Percentiles rank a stretch among this genome's conserved stretches.
Evolutionary conservation across 2,329 filamentous ascomycete species (phyloP).

Genomic region (Aspergillus clavatus): DNA sequence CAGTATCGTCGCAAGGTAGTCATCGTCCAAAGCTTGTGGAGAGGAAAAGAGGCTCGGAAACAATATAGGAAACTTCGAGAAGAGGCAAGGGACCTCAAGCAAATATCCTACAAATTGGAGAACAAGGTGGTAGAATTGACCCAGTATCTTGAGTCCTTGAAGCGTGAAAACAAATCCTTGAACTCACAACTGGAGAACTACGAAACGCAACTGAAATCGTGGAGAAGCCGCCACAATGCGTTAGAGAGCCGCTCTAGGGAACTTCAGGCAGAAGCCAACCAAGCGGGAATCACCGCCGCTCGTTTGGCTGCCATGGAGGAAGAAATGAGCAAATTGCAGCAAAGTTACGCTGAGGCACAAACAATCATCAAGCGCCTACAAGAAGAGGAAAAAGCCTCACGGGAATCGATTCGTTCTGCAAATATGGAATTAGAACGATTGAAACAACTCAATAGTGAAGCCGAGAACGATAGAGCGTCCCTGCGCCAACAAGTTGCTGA

Average conservation of each 20-base stretch:
- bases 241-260: slow-evolving; percentile 89
- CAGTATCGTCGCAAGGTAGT: slow-evolving; percentile 85
- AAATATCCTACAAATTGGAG: slow-evolving; percentile 98
- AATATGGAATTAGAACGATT: slow-evolving; percentile 76
- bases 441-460: slow-evolving; percentile 66
- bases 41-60: slow-evolving; percentile 72
- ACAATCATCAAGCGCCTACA: slow-evolving; percentile 89
- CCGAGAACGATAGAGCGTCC: slow-evolving; percentile 79
- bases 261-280: slow-evolving; percentile 92
- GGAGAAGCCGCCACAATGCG: slow-evolving; percentile 86
- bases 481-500: slow-evolving; percentile 85
- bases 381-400: slow-evolving; percentile 82
- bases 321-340: slow-evolving; percentile 88
- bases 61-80: slow-evolving; percentile 89
- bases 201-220: slow-evolving; percentile 91
- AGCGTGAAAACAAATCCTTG: slow-evolving; percentile 88
- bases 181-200: slow-evolving; percentile 89
- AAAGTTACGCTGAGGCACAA: slow-evolving; percentile 83
- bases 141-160: slow-evolving; percentile 85
- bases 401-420: slow-evolving; percentile 74
- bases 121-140: slow-evolving; percentile 99
- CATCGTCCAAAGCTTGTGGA: slow-evolving; percentile 88
- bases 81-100: slow-evolving; percentile 95
- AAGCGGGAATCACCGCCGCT: slow-evolving; percentile 91
- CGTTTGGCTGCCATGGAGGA: slow-evolving; percentile 87